A percentile compares a stretch with the other conserved stretches of the same genome.
Conservation (phyloP, 2,329 filamentous ascomycete genomes). For the Cercospora berteroae region DNA sequence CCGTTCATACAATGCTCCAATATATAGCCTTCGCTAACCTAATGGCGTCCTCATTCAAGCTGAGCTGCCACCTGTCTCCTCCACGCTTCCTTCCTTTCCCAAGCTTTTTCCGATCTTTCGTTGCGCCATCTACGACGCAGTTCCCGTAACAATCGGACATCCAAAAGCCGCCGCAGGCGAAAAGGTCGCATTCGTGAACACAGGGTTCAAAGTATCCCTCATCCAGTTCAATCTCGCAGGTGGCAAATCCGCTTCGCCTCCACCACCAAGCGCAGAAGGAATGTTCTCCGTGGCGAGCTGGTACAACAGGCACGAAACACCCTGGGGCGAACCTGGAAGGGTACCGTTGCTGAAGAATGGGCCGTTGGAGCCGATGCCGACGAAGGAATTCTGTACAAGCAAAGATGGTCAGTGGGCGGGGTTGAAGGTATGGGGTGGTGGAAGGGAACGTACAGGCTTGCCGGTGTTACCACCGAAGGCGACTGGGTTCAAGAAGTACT, state of each 20-base stretch:
- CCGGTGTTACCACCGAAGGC: slow-evolving; percentile 45
- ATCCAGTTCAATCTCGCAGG: slow-evolving; percentile 15
- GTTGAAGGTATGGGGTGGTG: no score
- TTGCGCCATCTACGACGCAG: slow-evolving; percentile 8
- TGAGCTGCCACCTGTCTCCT: background rate
- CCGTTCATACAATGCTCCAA: no score
- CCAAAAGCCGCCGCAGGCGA: slow-evolving; percentile 5
- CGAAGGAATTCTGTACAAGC: slow-evolving; percentile 35
- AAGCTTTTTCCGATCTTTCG: no score
- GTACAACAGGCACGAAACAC: slow-evolving; percentile 44
- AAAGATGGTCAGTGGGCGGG: no score
- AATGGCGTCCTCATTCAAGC: no score
- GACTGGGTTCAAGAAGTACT: slow-evolving; percentile 45
- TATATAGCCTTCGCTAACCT: no score
- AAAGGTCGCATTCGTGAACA: slow-evolving; percentile 13
- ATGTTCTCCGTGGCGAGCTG: slow-evolving; percentile 39
- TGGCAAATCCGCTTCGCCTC: slow-evolving; percentile 6
- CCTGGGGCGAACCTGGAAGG: slow-evolving; percentile 32
- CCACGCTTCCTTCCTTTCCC: no score
- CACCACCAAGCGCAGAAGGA: slow-evolving; percentile 20
- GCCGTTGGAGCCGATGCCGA: slow-evolving; percentile 38
- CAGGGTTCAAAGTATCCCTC: slow-evolving; percentile 19
- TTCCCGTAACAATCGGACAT: slow-evolving; percentile 11
- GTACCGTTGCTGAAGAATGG: slow-evolving; percentile 40
- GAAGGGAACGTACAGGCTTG: slow-evolving; percentile 32